Percentiles rank a stretch among this genome's conserved stretches.
Evolutionary conservation across 805 yeast species (phyloP).

Genomic region (Metschnikowia chrysomelidarum): DNA sequence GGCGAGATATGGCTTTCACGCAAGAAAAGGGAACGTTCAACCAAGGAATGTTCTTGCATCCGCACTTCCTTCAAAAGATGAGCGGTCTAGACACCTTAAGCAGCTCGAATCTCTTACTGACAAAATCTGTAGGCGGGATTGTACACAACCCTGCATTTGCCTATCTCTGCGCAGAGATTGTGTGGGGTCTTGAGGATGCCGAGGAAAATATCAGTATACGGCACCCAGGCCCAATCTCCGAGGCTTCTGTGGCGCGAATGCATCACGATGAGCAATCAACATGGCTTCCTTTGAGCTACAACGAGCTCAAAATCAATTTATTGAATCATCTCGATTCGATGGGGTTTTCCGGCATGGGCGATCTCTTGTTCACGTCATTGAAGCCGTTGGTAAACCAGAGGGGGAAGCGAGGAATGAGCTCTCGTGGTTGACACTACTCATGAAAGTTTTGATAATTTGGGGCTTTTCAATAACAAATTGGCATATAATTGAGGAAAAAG

Average conservation of each 20-base stretch:
- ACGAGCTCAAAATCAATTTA: constrained; percentile 45
- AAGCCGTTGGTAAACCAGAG: constrained; percentile 37
- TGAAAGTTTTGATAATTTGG: too few relatives aligned
- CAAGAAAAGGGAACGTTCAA: constrained; percentile 30
- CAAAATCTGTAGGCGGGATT: constrained; percentile 37
- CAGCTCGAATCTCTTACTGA: constrained; percentile 28
- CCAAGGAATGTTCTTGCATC: constrained; percentile 40
- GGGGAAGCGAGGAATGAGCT: background rate
- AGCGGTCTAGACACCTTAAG: constrained; percentile 30
- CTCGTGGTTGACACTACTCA: too few relatives aligned
- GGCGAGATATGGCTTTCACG: constrained; percentile 55
- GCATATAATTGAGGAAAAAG: too few relatives aligned
- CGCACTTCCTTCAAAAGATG: constrained; percentile 30
- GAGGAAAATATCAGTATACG: constrained; percentile 30
- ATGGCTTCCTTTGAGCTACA: constrained; percentile 43
- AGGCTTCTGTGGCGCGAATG: constrained; percentile 36
- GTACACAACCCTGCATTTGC: constrained; percentile 54
- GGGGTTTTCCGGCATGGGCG: constrained; percentile 50
- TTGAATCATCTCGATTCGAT: constrained; percentile 38
- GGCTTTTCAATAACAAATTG: too few relatives aligned
- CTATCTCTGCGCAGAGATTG: constrained; percentile 39
- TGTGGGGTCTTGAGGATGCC: constrained; percentile 48
- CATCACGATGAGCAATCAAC: constrained; percentile 23
- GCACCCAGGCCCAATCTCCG: constrained; percentile 55
- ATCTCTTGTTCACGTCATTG: constrained; percentile 52